Percentiles rank a stretch among this genome's conserved stretches.
phyloP scores from a whole-genome alignment of 2,329 filamentous ascomycete species.

The Coleophoma crateriformis region DNA sequence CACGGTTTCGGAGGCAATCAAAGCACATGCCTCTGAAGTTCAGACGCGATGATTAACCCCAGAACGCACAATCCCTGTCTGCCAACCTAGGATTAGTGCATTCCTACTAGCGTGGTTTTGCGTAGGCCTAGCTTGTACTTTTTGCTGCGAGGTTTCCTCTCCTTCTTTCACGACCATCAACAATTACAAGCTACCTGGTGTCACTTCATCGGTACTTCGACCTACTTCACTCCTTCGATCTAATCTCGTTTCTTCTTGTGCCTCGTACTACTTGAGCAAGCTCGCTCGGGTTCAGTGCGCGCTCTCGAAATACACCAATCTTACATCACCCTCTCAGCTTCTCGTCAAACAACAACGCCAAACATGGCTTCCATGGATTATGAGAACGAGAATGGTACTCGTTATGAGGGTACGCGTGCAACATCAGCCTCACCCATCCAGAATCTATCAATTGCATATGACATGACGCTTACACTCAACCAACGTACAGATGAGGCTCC shows the following conservation, averaged over 20 bases:
- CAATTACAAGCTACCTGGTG: background rate
- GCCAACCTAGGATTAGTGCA: background rate
- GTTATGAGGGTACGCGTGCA: constrained; percentile 51
- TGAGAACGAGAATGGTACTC: constrained; percentile 61
- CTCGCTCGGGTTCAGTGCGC: background rate
- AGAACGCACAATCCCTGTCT: too few relatives aligned
- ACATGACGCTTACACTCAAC: background rate
- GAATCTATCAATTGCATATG: background rate
- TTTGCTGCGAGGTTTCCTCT: background rate
- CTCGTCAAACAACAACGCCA: constrained; percentile 10
- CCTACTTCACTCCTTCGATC: background rate
- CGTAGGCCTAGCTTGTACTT: background rate
- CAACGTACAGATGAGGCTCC: constrained; percentile 50
- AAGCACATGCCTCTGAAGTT: too few relatives aligned
- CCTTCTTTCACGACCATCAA: background rate
- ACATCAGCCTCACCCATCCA: background rate
- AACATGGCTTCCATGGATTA: constrained; percentile 61
- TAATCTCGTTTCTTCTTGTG: background rate
- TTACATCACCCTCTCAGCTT: background rate
- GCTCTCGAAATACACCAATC: background rate
- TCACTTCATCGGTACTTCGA: background rate
- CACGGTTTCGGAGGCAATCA: too few relatives aligned
- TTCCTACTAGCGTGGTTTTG: background rate
- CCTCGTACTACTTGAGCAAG: background rate
- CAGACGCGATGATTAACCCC: too few relatives aligned